Conservation (phyloP, 768 basidiomycete genomes). For the Floccularia luteovirens region DNA sequence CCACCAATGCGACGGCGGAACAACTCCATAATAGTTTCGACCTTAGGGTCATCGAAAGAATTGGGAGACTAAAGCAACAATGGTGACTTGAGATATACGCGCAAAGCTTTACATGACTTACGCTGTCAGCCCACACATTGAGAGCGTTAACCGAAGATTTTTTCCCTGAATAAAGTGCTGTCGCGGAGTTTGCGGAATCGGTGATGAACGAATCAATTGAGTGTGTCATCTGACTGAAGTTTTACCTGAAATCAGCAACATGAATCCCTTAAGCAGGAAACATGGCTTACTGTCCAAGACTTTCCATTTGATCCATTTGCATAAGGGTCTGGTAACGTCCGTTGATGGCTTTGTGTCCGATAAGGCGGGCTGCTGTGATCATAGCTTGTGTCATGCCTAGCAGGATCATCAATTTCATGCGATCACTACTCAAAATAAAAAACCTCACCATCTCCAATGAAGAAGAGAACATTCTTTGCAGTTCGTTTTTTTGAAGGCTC, state of each 20-base stretch:
- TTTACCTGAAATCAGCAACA: not conserved
- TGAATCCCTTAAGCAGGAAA: not conserved
- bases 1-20: slow-evolving; percentile 29
- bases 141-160: slow-evolving; percentile 33
- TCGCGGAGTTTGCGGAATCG: slow-evolving; percentile 40
- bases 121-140: slow-evolving; percentile 35
- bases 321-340: slow-evolving; percentile 36
- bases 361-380: slow-evolving; percentile 38
- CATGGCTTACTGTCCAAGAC: slow-evolving; percentile 28
- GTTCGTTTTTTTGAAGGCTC: slow-evolving; percentile 21
- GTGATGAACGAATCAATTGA: slow-evolving; percentile 40
- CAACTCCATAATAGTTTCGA: slow-evolving; percentile 36
- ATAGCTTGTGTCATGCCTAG: slow-evolving; percentile 39
- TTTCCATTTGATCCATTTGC: slow-evolving; percentile 42
- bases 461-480: slow-evolving; percentile 36
- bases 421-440: not conserved
- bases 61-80: slow-evolving; percentile 23
- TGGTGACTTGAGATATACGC: not conserved
- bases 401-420: not conserved
- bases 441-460: slow-evolving; percentile 35
- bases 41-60: slow-evolving; percentile 33
- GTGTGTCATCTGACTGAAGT: slow-evolving; percentile 35
- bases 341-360: slow-evolving; percentile 39
- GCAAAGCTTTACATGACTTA: slow-evolving; percentile 17
- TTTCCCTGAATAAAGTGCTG: slow-evolving; percentile 36